Percentiles rank a stretch among this genome's conserved stretches.
phyloP scores from a whole-genome alignment of 2,329 filamentous ascomycete genomes.

The Verruconis gallopava region DNA sequence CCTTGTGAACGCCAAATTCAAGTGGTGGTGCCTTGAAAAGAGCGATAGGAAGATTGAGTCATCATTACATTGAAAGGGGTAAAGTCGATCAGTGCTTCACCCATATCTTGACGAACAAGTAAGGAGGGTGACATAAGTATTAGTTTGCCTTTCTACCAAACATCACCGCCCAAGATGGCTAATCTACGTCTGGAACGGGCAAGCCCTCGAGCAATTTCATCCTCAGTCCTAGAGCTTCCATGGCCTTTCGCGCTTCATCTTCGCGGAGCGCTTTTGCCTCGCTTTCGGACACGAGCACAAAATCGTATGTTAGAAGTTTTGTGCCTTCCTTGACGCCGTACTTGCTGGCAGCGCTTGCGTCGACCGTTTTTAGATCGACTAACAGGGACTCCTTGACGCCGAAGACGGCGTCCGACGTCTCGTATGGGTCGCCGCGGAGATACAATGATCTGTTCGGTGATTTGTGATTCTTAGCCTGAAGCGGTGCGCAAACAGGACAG shows the following conservation, averaged over 20 bases:
- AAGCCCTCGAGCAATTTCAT: slow-evolving; percentile 66
- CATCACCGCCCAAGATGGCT: too few relatives aligned
- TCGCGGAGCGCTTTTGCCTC: slow-evolving; percentile 56
- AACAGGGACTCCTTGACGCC: slow-evolving; percentile 72
- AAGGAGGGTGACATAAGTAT: too few relatives aligned
- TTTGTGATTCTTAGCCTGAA: too few relatives aligned
- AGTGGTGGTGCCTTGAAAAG: too few relatives aligned
- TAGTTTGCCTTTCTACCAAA: too few relatives aligned
- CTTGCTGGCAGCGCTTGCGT: slow-evolving; percentile 40
- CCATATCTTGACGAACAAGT: too few relatives aligned
- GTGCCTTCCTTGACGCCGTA: slow-evolving; percentile 53
- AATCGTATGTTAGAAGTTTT: slow-evolving; percentile 57
- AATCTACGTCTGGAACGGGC: slow-evolving; percentile 59
- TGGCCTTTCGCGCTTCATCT: slow-evolving; percentile 51
- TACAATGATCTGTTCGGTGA: slow-evolving; percentile 52
- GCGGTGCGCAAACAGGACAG: background rate
- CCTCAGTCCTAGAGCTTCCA: slow-evolving; percentile 51
- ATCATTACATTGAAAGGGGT: too few relatives aligned
- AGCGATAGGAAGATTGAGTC: too few relatives aligned
- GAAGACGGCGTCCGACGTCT: slow-evolving; percentile 74
- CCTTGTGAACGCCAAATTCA: too few relatives aligned
- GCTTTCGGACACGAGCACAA: slow-evolving; percentile 60
- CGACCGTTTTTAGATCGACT: slow-evolving; percentile 47
- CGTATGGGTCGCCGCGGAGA: slow-evolving; percentile 64
- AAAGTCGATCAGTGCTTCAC: too few relatives aligned